Evolutionary conservation across 192 early-diverging fungal genomes (phyloP), one percentile per base, ranked within the genome.

Genomic region (Gonapodya sp.): DNA sequence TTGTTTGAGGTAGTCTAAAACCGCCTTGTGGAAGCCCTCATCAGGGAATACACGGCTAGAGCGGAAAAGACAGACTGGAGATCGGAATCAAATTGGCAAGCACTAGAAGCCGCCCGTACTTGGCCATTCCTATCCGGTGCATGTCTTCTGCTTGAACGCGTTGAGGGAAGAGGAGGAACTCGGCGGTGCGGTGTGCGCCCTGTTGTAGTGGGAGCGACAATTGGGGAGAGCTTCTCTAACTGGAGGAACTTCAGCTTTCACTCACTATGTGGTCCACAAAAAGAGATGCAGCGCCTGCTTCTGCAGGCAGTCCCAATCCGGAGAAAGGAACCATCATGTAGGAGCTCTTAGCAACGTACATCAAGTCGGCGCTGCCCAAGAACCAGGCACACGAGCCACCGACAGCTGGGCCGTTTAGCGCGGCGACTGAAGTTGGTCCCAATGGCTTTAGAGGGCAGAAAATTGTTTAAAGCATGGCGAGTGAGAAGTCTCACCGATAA

Each of bases 361-460:
- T 2, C 18, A 77, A 33, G 75, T 77, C 75, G 75, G 75, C 75
- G 75, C 8, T 14, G 14, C 75, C 75, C 8, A 77, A 33, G 75
- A 77, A 77, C 75, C 75, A 77, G 75, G 75, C 75, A 14, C 30
- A 18, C 2, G 8, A 8, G 75, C 75, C 75, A 14, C 75, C 75
- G 75, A 77, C 75, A 8, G 75, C 75, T 2, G 75, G 46, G 46
- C 46, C 46, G 24, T 64, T 64, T 24, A 64, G 46, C 8, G 46
- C 46, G 46, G 24, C 46, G 8, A 64, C 46, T 64, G 8, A 24
- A 24, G 46, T 8, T 8, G 24, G 46, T 8, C 46, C n/a, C n/a
- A n/a, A n/a, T n/a, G n/a, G n/a, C n/a, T n/a, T n/a, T n/a, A n/a
- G n/a, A 24, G 24, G 46, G 46, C 8, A 64, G 46, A 24, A 64